Base-by-base conservation (phyloP, 306 rosid species). In the Trifolium pratense region DNA sequence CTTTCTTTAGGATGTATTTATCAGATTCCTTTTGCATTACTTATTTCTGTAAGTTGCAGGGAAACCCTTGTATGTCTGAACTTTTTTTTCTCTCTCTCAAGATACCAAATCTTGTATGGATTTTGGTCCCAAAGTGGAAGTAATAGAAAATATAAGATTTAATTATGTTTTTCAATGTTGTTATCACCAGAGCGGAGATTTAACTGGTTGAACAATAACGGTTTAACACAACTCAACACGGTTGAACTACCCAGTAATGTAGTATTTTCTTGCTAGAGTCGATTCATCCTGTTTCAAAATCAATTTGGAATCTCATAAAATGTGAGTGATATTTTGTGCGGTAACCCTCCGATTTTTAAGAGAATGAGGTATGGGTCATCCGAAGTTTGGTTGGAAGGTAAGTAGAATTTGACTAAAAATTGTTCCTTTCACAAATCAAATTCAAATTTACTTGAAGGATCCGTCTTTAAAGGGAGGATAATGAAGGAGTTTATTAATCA, bases 61-160 rank as follows among this genome's bases (percentile, higher is more conserved):
- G 67, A 15, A 34, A n/a, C 43, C 34, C 23, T 7, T 62, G 68
- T 61, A 61, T 61, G 45, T 10, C 26, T 36, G 17, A 57, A 25
- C 17, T 57, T 25, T 29, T 53, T 13, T 25, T 26, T 25, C 34
- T 57, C 13, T 57, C 16, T 23, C 5, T 57, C 3, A 23, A 23
- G 39, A 8, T 26, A 11, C 73, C 46, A 49, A 26, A 60, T 49
- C 59, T 62, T 69, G 43, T 9, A 25, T 69, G 37, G 59, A 55
- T 31, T 9, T 66, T 56, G 64, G 66, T 43, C 18, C 16, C 60
- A 55, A 56, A 39, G 32, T 11, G 32, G 61, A 23, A 23, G 36
- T 16, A 56, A 23, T 56, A 12, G 17, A 23, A 56, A 56, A 23
- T 23, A 23, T 56, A 23, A 23, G 62, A 23, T 13, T 56, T 56